Conservation (phyloP, 805 yeast genomes). For the Wickerhamiella cacticola region DNA sequence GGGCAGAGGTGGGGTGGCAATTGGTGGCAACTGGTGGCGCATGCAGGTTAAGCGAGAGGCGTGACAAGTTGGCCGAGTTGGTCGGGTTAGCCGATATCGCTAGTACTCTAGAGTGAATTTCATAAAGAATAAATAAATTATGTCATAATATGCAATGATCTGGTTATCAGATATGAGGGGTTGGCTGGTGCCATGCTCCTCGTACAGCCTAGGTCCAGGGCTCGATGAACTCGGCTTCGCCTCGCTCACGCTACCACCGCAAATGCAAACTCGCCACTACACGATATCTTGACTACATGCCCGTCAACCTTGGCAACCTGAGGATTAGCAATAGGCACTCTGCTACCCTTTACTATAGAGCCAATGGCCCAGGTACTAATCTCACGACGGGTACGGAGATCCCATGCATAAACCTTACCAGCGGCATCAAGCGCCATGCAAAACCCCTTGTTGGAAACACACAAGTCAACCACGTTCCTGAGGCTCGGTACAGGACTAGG, state of each 20-base stretch:
- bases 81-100: too few species aligned
- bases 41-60: too few species aligned
- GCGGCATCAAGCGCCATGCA: conserved; percentile 5
- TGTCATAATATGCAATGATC: too few species aligned
- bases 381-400: conserved; percentile 11
- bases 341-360: conserved; percentile 5
- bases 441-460: conserved; percentile 9
- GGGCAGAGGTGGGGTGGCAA: neutral
- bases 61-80: too few species aligned
- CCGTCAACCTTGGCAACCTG: conserved; percentile 10
- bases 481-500: conserved; percentile 4
- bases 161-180: too few species aligned
- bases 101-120: too few species aligned
- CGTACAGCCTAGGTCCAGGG: neutral
- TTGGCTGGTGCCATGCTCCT: too few species aligned
- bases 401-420: conserved; percentile 5
- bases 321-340: conserved; percentile 8
- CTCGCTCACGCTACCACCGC: conserved; percentile 7
- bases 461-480: conserved; percentile 1
- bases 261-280: conserved; percentile 9
- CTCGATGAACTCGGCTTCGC: too few species aligned
- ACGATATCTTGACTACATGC: neutral
- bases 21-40: neutral
- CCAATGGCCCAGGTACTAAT: conserved; percentile 9
- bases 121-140: too few species aligned